Evolutionary conservation across 2,329 filamentous ascomycete species (phyloP).

Genomic region (Dryadomyces quercus-mongolicae): DNA sequence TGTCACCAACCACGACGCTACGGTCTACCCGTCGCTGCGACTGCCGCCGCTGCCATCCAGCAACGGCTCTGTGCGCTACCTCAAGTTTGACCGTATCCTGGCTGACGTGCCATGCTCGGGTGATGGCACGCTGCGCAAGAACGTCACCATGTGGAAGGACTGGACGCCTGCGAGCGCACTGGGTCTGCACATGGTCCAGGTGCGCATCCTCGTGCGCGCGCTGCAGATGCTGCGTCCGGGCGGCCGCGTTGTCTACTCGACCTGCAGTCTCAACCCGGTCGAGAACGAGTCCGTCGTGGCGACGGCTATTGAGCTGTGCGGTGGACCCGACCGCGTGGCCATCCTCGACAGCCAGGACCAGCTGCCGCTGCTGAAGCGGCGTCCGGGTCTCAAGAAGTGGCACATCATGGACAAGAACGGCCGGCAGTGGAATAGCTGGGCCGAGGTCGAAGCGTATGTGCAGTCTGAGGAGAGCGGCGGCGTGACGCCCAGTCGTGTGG

Average conservation of each 20-base stretch:
- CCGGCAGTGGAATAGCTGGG: slow-evolving; percentile 68
- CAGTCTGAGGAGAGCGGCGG: slow-evolving; percentile 44
- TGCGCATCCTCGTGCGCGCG: slow-evolving; percentile 79
- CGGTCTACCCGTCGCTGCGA: slow-evolving; percentile 84
- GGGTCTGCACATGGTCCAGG: slow-evolving; percentile 76
- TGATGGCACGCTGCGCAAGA: slow-evolving; percentile 89
- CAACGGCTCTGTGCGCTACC: slow-evolving; percentile 38
- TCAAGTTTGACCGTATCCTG: slow-evolving; percentile 94
- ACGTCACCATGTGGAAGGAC: slow-evolving; percentile 85
- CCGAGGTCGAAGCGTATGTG: slow-evolving; percentile 62
- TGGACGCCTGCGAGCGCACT: slow-evolving; percentile 83
- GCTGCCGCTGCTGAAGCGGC: slow-evolving; percentile 65
- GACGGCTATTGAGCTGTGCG: slow-evolving; percentile 80
- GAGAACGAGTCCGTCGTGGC: slow-evolving; percentile 92
- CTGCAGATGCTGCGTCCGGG: slow-evolving; percentile 94
- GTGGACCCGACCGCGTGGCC: slow-evolving; percentile 67
- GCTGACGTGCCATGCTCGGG: slow-evolving; percentile 96
- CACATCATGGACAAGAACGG: slow-evolving; percentile 81
- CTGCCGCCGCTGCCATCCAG: slow-evolving; percentile 44
- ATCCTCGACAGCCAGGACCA: slow-evolving; percentile 74
- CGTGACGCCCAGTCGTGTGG: slow-evolving; percentile 52
- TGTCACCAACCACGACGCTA: slow-evolving; percentile 96
- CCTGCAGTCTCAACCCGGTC: slow-evolving; percentile 96
- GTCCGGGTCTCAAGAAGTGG: slow-evolving; percentile 69
- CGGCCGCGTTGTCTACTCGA: slow-evolving; percentile 91